Conservation (phyloP, 148 eudicot genomes). For the Arbutus unedo region DNA sequence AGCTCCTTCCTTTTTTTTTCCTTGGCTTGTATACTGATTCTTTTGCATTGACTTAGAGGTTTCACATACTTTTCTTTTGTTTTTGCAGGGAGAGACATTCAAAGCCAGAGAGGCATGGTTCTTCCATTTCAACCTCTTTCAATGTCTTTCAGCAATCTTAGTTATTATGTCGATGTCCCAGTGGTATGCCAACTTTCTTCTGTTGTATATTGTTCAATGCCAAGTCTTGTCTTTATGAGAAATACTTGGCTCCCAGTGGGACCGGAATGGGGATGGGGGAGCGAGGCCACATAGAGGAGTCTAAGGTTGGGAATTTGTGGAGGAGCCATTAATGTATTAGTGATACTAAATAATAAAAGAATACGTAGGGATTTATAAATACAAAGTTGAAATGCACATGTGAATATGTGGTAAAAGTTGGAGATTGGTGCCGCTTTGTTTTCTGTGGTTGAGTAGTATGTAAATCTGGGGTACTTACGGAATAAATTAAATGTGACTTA, state of each 20-base stretch:
- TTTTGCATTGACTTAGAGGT: not conserved
- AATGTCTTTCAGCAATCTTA: slow-evolving; percentile 79
- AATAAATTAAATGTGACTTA: not conserved
- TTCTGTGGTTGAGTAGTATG: not conserved
- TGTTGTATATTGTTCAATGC: not conserved
- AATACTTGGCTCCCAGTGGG: not conserved
- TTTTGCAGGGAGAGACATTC: slow-evolving; percentile 51
- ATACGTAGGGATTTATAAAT: not conserved
- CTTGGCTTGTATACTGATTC: not conserved
- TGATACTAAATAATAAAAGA: not conserved
- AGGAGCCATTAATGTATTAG: not conserved
- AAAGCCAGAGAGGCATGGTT: slow-evolving; percentile 72
- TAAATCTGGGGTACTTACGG: not conserved
- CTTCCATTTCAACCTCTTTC: slow-evolving; percentile 96
- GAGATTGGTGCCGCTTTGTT: not conserved
- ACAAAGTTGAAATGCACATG: not conserved
- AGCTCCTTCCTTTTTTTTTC: not conserved
- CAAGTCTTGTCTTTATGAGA: not conserved
- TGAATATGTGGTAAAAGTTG: not conserved
- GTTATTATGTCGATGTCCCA: slow-evolving; percentile 80
- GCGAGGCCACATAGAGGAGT: not conserved
- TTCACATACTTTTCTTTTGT: not conserved
- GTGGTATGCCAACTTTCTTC: slow-evolving; percentile 42
- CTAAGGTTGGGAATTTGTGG: not conserved
- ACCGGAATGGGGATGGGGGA: not conserved